Conservation (phyloP, 306 rosid species). For the Pterocarpus macrocarpus region DNA sequence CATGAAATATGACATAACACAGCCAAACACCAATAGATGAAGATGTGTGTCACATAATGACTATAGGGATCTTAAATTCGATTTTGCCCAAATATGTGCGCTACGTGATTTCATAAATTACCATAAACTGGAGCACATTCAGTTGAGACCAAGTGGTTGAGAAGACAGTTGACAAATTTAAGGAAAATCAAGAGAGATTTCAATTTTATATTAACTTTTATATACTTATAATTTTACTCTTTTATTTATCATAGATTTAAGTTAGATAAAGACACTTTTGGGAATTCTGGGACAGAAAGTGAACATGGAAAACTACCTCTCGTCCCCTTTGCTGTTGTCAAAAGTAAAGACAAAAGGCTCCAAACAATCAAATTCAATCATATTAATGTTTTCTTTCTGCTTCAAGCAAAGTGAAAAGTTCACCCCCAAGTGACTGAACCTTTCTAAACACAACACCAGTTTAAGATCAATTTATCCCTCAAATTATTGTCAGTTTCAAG, state of each 20-base stretch:
- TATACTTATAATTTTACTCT: neutral
- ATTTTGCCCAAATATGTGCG: constrained; percentile 22
- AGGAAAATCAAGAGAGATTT: constrained; percentile 9
- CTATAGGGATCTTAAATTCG: constrained; percentile 14
- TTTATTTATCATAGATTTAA: constrained; percentile 23
- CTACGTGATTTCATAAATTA: constrained; percentile 3
- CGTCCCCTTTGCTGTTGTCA: neutral
- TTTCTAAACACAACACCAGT: constrained; percentile 5
- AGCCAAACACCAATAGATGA: constrained; percentile 31
- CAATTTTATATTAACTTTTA: neutral
- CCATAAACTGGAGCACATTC: neutral
- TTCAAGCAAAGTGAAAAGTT: neutral
- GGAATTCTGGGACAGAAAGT: neutral
- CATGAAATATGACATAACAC: constrained; percentile 20
- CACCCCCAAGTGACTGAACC: neutral
- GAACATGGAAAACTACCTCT: neutral
- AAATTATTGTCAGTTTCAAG: neutral
- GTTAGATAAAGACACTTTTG: constrained; percentile 7
- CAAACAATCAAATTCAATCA: constrained; percentile 20
- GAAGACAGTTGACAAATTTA: neutral
- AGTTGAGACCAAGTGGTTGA: neutral
- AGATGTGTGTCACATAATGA: constrained; percentile 9
- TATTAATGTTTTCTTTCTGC: neutral
- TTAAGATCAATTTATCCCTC: constrained; percentile 17
- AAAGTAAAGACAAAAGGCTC: neutral